Evolutionary conservation across 2,329 filamentous ascomycete species (phyloP).

Genomic region (Fusarium globosum): DNA sequence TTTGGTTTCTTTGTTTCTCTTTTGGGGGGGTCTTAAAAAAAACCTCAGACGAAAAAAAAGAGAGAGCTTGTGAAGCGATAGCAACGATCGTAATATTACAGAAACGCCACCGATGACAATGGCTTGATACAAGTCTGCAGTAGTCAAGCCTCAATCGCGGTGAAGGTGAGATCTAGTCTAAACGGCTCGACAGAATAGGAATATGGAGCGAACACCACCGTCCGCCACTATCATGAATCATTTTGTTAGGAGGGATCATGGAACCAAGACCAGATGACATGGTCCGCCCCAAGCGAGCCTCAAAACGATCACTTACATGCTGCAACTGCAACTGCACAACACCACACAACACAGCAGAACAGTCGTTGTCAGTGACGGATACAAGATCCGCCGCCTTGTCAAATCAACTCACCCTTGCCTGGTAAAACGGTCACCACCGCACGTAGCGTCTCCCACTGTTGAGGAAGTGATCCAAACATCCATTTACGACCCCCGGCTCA

Average conservation of each 20-base stretch:
- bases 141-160: slow-evolving; percentile 23
- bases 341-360: background rate
- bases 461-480: slow-evolving; percentile 36
- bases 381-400: slow-evolving; percentile 21
- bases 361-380: background rate
- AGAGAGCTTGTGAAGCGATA: background rate
- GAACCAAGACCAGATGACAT: background rate
- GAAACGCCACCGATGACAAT: slow-evolving; percentile 35
- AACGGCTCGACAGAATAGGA: slow-evolving; percentile 29
- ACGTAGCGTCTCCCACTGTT: slow-evolving; percentile 35
- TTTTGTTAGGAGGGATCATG: background rate
- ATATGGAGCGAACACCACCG: slow-evolving; percentile 31
- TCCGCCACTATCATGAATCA: slow-evolving; percentile 10
- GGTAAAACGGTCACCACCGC: slow-evolving; percentile 44
- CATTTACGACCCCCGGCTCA: slow-evolving; percentile 2
- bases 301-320: slow-evolving; percentile 28
- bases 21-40: background rate
- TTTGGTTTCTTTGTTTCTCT: background rate
- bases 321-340: background rate
- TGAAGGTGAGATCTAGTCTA: slow-evolving; percentile 29
- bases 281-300: slow-evolving; percentile 18
- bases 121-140: slow-evolving; percentile 6
- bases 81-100: slow-evolving; percentile 9
- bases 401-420: slow-evolving; percentile 35
- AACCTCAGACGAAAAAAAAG: slow-evolving; percentile 5